Evolutionary conservation across 805 yeast genomes (phyloP).

Genomic region (Yarrowia sp.): DNA sequence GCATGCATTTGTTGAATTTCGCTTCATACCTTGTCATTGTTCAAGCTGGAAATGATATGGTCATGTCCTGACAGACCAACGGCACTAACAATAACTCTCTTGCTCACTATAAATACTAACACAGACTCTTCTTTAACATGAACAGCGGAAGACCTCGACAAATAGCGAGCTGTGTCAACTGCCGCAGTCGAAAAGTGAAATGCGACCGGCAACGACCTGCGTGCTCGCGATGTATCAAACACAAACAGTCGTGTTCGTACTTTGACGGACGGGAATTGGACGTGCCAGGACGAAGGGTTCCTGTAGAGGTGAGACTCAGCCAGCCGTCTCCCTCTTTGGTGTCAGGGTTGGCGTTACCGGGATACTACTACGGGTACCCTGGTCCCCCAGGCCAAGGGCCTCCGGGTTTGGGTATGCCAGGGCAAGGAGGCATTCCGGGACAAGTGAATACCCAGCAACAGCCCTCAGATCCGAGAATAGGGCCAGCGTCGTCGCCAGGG

Average conservation of each 20-base stretch:
- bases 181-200: conserved; percentile 30
- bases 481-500: neutral
- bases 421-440: neutral
- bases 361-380: conserved; percentile 10
- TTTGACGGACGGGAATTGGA: conserved; percentile 18
- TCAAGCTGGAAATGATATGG: no score
- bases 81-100: no score
- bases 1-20: no score
- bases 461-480: neutral
- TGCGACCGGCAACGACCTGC: conserved; percentile 19
- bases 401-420: neutral
- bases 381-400: neutral
- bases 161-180: conserved; percentile 31
- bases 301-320: conserved; percentile 1
- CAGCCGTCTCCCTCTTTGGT: conserved; percentile 13
- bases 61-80: no score
- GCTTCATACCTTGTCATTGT: no score
- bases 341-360: neutral
- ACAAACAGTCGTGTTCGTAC: conserved; percentile 22
- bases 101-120: no score
- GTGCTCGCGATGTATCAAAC: conserved; percentile 24
- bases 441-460: neutral
- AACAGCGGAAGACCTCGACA: conserved; percentile 18
- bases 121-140: no score
- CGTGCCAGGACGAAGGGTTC: conserved; percentile 14